Conservation (phyloP, 345 rosid species). For the Melastoma malabathricum region DNA sequence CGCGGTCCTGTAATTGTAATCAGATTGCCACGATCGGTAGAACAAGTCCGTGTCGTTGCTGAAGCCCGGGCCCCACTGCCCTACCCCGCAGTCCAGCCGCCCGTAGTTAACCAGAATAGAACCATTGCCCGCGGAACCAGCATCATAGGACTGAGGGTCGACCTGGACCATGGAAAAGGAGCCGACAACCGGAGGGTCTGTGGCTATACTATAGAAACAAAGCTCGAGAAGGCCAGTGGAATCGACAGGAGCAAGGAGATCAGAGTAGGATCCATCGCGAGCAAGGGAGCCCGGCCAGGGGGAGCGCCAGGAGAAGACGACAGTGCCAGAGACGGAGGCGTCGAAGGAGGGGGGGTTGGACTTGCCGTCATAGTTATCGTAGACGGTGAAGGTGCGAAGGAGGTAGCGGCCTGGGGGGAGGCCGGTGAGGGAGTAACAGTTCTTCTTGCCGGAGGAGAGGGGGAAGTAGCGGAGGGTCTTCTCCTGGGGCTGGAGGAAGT, state of each 20-base stretch:
- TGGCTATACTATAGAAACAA: slow-evolving; percentile 90
- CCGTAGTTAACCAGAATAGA: slow-evolving; percentile 75
- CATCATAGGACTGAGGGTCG: slow-evolving; percentile 56
- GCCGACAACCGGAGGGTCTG: slow-evolving; percentile 86
- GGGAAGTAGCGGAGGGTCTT: slow-evolving; percentile 91
- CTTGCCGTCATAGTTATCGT: slow-evolving; percentile 90
- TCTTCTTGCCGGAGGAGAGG: slow-evolving; percentile 82
- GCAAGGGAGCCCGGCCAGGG: slow-evolving; percentile 58
- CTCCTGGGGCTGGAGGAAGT: slow-evolving; percentile 60
- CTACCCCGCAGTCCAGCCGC: slow-evolving; percentile 55
- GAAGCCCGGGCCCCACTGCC: slow-evolving; percentile 91
- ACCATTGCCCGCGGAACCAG: slow-evolving; percentile 29
- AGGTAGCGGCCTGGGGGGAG: slow-evolving; percentile 81
- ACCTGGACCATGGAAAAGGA: slow-evolving; percentile 60
- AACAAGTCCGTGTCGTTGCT: slow-evolving; percentile 65
- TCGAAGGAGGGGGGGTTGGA: slow-evolving; percentile 82
- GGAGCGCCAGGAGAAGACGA: slow-evolving; percentile 85
- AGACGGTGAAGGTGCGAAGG: slow-evolving; percentile 86
- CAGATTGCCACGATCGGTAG: slow-evolving; percentile 91
- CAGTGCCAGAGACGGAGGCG: slow-evolving; percentile 79
- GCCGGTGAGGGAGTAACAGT: slow-evolving; percentile 68
- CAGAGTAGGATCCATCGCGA: slow-evolving; percentile 86
- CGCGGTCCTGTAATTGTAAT: slow-evolving; percentile 21
- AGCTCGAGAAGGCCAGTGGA: slow-evolving; percentile 68
- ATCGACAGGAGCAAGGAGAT: slow-evolving; percentile 59